Evolutionary conservation across 768 basidiomycete species (phyloP).

Genomic region (Calocera cornea): DNA sequence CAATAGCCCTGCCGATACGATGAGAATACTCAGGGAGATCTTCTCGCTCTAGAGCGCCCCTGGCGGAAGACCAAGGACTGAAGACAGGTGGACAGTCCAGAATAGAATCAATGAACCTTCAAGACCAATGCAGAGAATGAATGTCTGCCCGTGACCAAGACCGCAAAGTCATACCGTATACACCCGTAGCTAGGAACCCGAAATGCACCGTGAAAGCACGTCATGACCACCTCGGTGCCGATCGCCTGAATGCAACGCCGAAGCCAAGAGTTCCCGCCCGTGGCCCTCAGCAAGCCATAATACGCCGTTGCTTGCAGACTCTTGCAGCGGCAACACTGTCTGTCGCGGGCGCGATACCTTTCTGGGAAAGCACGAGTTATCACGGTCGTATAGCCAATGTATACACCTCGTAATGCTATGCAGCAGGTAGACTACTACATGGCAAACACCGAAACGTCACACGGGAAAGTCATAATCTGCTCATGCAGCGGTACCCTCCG

Average conservation of each 20-base stretch:
- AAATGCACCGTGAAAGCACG: neutral
- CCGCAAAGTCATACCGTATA: neutral
- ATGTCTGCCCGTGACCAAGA: too few species aligned
- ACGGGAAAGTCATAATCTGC: neutral
- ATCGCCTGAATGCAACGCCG: too few species aligned
- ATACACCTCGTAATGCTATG: neutral
- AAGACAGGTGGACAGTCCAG: neutral
- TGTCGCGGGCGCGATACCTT: too few species aligned
- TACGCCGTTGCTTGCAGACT: too few species aligned
- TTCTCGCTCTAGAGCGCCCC: conserved; percentile 28
- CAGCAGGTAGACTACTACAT: neutral
- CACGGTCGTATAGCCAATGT: neutral
- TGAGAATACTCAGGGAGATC: conserved; percentile 49
- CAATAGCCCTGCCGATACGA: conserved; percentile 58
- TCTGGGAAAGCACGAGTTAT: too few species aligned
- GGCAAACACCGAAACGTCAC: neutral
- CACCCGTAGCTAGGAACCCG: neutral
- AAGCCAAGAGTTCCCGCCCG: too few species aligned
- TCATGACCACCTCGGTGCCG: too few species aligned
- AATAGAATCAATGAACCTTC: neutral
- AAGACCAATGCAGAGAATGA: too few species aligned
- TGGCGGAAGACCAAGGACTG: neutral
- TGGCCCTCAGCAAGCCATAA: too few species aligned
- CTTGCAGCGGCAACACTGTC: too few species aligned
- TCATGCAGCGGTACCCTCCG: conserved; percentile 44